Evolutionary conservation across 441 rosid species (phyloP).

Genomic region (Kokia cookei): DNA sequence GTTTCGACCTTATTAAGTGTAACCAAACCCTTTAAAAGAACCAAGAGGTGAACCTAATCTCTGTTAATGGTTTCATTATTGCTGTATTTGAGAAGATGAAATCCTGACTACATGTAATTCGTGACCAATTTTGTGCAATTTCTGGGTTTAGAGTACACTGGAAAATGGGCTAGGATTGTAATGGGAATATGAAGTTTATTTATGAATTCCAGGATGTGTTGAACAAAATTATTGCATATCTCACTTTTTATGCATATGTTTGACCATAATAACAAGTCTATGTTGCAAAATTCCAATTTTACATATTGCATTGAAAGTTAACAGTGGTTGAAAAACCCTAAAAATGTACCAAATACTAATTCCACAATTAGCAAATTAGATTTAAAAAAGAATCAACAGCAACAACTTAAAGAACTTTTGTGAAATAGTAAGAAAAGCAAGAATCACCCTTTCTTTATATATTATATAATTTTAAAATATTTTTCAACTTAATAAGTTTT

Average conservation of each 20-base stretch:
- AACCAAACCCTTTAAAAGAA: background rate
- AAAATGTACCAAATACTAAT: too few relatives aligned
- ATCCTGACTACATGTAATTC: background rate
- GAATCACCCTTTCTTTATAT: too few relatives aligned
- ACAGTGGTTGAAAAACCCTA: too few relatives aligned
- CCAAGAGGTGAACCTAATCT: background rate
- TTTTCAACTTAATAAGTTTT: too few relatives aligned
- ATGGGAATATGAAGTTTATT: background rate
- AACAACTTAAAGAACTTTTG: too few relatives aligned
- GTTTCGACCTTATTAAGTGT: slow-evolving; percentile 52
- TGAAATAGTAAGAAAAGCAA: too few relatives aligned
- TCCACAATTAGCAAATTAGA: too few relatives aligned
- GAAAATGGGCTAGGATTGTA: background rate
- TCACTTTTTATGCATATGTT: background rate
- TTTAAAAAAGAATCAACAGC: too few relatives aligned
- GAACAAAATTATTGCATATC: background rate
- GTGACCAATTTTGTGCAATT: background rate
- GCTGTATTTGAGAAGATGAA: background rate
- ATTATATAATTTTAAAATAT: too few relatives aligned
- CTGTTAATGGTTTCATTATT: background rate
- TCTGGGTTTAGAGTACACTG: background rate
- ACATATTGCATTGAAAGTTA: too few relatives aligned
- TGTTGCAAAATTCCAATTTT: too few relatives aligned
- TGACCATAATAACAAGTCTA: too few relatives aligned
- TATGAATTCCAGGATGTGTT: background rate